phyloP scores from a whole-genome alignment of 163 green algal genomes.

The Chloromonas sp. region DNA sequence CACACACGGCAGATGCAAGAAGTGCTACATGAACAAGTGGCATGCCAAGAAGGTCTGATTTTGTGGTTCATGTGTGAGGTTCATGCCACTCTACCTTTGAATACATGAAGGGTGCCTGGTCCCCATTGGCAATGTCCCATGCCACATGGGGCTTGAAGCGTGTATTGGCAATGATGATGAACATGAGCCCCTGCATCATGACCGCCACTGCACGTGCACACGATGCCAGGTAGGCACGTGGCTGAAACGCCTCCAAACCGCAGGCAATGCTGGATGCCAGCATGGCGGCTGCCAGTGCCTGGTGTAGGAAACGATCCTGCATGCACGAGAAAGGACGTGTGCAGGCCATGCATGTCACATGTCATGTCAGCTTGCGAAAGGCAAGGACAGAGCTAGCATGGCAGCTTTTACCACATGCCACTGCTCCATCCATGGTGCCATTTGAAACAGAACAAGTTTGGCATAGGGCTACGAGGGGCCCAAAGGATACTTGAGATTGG shows the following conservation, averaged over 20 bases:
- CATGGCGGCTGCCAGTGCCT: background rate
- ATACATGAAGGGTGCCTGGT: background rate
- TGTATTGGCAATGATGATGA: background rate
- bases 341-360: background rate
- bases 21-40: background rate
- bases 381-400: background rate
- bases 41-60: background rate
- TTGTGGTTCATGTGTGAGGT: background rate
- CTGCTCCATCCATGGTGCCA: too few relatives aligned
- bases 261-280: background rate
- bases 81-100: background rate
- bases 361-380: background rate
- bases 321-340: background rate
- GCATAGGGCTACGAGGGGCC: too few relatives aligned
- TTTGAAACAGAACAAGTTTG: too few relatives aligned
- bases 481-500: too few relatives aligned
- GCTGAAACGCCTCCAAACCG: background rate
- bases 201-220: background rate
- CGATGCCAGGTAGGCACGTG: background rate
- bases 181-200: background rate
- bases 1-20: background rate
- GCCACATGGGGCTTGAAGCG: background rate
- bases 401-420: too few relatives aligned
- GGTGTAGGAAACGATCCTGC: slow-evolving; percentile 1
- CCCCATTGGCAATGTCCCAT: background rate